phyloP scores from a whole-genome alignment of 345 rosid genomes.

The Arabis hirsuta region DNA sequence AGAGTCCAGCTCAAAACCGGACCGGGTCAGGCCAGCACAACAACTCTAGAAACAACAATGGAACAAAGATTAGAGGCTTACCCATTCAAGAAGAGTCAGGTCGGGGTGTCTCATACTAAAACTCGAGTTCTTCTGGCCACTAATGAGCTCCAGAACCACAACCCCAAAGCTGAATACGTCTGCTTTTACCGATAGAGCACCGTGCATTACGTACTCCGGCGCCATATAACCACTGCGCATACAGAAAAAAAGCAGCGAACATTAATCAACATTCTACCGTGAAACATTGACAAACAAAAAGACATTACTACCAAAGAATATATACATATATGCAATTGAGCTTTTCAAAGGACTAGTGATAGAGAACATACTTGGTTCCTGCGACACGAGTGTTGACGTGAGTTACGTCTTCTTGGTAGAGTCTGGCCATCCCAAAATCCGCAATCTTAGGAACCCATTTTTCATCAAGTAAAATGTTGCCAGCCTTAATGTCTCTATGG shows the following conservation, averaged over 20 bases:
- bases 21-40: background rate
- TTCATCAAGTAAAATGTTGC: constrained; percentile 88
- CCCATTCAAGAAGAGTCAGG: constrained; percentile 89
- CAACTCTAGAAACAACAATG: constrained; percentile 7
- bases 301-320: background rate
- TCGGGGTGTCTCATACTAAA: constrained; percentile 56
- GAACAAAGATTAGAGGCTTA: constrained; percentile 41
- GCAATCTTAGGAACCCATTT: constrained; percentile 98
- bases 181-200: constrained; percentile 77
- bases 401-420: constrained; percentile 86
- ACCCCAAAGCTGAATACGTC: constrained; percentile 99
- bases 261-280: constrained; percentile 4
- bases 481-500: constrained; percentile 96
- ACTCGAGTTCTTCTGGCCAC: constrained; percentile 76
- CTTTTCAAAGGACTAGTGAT: background rate
- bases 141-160: constrained; percentile 80
- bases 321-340: background rate
- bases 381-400: constrained; percentile 93
- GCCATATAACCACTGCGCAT: constrained; percentile 92
- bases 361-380: constrained; percentile 84
- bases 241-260: background rate
- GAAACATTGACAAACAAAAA: constrained; percentile 18
- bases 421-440: constrained; percentile 99
- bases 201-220: constrained; percentile 91
- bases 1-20: background rate